A percentile compares a stretch with the other conserved stretches of the same genome.
These are phyloP conservation scores for Crithidia expoeki DNA, from an alignment of 208 protist genomes.

Conservation along the genomic window DNA sequence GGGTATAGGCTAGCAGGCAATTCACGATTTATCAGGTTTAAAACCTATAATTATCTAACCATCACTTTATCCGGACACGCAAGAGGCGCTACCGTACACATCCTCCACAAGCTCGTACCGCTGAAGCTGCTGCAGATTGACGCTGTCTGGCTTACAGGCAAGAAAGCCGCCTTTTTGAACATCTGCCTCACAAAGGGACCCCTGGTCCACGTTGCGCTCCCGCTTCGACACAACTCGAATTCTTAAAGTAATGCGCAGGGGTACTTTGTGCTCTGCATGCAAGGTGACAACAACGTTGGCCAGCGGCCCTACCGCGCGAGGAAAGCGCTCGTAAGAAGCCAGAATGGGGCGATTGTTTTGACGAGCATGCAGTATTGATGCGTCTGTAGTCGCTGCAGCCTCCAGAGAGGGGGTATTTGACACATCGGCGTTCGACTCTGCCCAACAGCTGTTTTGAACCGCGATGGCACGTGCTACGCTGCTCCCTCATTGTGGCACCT, in stretches of 20 bases:
- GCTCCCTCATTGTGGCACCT: no score
- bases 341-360: no score
- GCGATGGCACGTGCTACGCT: no score
- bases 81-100: slow-evolving; percentile 7
- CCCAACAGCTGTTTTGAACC: no score
- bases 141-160: neutral
- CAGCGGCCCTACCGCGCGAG: slow-evolving; percentile 8
- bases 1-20: no score
- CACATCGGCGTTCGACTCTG: no score
- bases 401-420: no score
- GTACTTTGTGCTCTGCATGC: neutral
- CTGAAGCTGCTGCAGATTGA: slow-evolving; percentile 4
- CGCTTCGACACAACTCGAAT: neutral
- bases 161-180: slow-evolving; percentile 2
- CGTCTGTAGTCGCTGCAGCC: no score
- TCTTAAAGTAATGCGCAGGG: neutral
- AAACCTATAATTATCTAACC: no score
- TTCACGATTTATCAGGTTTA: no score
- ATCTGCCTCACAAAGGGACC: neutral
- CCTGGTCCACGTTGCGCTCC: neutral
- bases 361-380: no score
- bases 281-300: slow-evolving; percentile 9
- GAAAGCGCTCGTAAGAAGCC: slow-evolving; percentile 14
- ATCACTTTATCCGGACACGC: neutral
- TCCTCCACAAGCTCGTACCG: neutral